A percentile compares a stretch with the other conserved stretches of the same genome.
phyloP scores from a whole-genome alignment of 192 early-diverging fungal genomes.

The Anaeromyces robustus region DNA sequence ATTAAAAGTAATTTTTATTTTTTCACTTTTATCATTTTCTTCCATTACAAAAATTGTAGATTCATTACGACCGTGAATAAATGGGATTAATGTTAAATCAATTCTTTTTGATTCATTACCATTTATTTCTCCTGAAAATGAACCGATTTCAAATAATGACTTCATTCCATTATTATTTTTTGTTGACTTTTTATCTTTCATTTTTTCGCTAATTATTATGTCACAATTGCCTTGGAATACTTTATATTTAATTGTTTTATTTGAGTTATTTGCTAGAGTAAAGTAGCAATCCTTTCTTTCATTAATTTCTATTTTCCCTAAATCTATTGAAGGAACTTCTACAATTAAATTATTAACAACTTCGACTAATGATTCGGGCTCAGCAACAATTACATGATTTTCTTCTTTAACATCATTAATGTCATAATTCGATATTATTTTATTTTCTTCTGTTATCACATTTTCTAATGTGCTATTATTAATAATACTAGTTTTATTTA shows the following conservation, averaged over 20 bases:
- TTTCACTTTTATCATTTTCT: constrained; percentile 6
- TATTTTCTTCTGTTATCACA: not conserved
- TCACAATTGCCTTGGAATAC: not conserved
- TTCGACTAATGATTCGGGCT: not conserved
- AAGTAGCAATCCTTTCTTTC: constrained; percentile 37
- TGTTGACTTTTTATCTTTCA: not conserved
- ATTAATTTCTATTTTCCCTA: constrained; percentile 27
- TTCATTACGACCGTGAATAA: constrained; percentile 28
- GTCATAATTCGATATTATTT: not conserved
- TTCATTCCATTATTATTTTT: not conserved
- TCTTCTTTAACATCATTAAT: not conserved
- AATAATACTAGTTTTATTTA: too few species aligned
- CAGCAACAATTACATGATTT: not conserved
- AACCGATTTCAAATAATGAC: not conserved
- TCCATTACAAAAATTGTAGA: constrained; percentile 9
- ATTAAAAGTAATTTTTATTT: constrained; percentile 25
- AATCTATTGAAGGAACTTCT: constrained; percentile 23
- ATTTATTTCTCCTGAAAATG: constrained; percentile 17
- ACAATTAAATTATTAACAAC: constrained; percentile 8
- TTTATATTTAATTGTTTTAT: not conserved
- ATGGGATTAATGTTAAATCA: constrained; percentile 29
- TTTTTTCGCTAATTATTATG: not conserved
- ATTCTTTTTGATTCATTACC: constrained; percentile 40
- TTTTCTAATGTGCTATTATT: too few species aligned
- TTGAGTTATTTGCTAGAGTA: constrained; percentile 20